Evolutionary conservation across 768 basidiomycete species (phyloP).

Genomic region (Glaciozyma martinii): DNA sequence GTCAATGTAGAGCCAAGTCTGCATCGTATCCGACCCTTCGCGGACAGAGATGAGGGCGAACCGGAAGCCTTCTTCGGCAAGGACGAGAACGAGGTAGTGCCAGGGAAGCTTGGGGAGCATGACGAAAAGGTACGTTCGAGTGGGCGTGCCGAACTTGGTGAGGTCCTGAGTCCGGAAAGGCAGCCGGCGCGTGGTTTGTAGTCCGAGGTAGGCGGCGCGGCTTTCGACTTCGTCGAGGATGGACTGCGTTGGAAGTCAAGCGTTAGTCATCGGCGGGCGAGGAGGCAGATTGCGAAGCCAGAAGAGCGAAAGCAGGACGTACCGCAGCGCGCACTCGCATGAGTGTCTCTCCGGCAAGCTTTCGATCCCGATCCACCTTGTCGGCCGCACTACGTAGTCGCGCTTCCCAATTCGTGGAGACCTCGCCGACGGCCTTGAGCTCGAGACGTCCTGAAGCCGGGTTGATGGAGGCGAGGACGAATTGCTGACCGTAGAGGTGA

Average conservation of each 20-base stretch:
- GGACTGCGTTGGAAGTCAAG: slow-evolving; percentile 4
- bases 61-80: slow-evolving; percentile 65
- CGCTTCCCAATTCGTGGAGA: not conserved
- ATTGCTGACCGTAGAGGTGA: slow-evolving; percentile 4
- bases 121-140: slow-evolving; percentile 45
- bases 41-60: slow-evolving; percentile 64
- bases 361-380: not conserved
- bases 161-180: slow-evolving; percentile 47
- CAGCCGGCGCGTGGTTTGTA: not conserved
- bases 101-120: not conserved
- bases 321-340: slow-evolving; percentile 12
- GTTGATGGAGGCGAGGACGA: not conserved
- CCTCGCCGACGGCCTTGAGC: not conserved
- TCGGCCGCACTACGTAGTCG: not conserved
- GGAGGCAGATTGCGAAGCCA: too few relatives aligned
- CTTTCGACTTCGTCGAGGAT: slow-evolving; percentile 25
- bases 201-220: slow-evolving; percentile 13
- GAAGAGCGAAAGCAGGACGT: not conserved
- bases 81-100: slow-evolving; percentile 69
- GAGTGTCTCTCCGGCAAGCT: slow-evolving; percentile 7
- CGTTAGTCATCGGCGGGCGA: too few relatives aligned
- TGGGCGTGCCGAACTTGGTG: slow-evolving; percentile 54
- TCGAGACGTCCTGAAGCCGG: not conserved
- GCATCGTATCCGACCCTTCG: slow-evolving; percentile 25
- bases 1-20: slow-evolving; percentile 27